Evolutionary conservation across 345 rosid genomes (phyloP), one percentile per base, ranked within the genome.

Genomic region (Citrus maxima): DNA sequence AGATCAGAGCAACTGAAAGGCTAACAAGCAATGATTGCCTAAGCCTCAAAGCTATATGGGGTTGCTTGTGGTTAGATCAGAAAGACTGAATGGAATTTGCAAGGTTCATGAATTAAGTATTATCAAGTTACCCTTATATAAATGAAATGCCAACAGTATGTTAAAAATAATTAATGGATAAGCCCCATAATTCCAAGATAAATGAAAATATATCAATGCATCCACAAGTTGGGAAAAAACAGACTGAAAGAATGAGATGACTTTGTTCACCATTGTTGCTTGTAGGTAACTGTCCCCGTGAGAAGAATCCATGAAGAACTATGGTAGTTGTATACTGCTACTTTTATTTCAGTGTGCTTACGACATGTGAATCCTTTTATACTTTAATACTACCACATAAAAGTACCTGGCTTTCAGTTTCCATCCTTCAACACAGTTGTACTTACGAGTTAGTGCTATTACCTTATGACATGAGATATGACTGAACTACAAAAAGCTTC

Each of bases 21-120:
- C 10, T 73, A 40, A 32, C 24, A 42, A 49, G 75, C 67, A 66
- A 56, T 72, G 60, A 70, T 63, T 76, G 12, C 34, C 59, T 61
- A 70, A 22, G 55, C 65, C 42, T 55, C 37, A n/a, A 73, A 34
- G 4, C 27, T 37, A 22, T 32, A 2, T 21, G 10, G 14, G 46
- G 25, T 37, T 38, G 49, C 46, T 40, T 40, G 4, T 4, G 5
- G 13, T 30, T 34, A 22, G 21, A 60, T 60, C 30, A 30, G 4
- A 9, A 25, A 28, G 37, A 62, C 32, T 27, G 18, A 62, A 63
- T 12, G 30, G 67, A 63, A 62, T 27, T 27, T 63, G n/a, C 67
- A 27, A 62, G 66, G 12, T 62, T 62, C 16, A 13, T 62, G 32
- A 25, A 25, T 61, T 24, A 27, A n/a, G 9, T 56, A 19, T 56